Base-by-base conservation (phyloP, 257 asterid genomes). In the Coffea canephora region DNA sequence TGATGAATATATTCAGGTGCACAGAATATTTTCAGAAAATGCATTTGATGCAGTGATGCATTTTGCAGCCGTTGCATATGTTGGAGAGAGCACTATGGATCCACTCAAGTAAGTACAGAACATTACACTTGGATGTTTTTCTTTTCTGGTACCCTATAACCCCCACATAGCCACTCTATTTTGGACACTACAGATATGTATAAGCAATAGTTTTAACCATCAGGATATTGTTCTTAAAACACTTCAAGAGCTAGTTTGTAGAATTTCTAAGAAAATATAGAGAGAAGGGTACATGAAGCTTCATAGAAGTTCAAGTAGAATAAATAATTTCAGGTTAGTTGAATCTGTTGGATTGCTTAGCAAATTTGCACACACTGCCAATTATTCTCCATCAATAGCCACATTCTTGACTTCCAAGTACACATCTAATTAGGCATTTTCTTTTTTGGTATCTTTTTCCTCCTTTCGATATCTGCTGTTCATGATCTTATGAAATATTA, bases 41-140 rank as follows among this genome's bases (percentile, higher is more conserved):
- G 91, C 89, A 41, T 89, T 93, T 83, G 94, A 93, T 78, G 97
- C 92, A 0, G 95, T 91, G 79, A 89, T 95, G 91, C 98, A 95
- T 87, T 95, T 95, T 85, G 98, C 98, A 27, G 98, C 98, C 25
- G 98, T 95, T 52, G 98, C 98, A 68, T 95, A 95, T 87, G 98
- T 93, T 66, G 98, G 98, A 70, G 98, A 95, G 90, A 95, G 98
- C 83, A 93, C 98, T 9, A 87, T 90, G 27, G 88, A 95, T 84
- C 98, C 98, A 52, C 91, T 95, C 49, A 95, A 87, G 97, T 93
- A 82, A 88, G 93, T 82, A 19, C 18, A 1, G 62, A 52, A 54
- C 48, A 3, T 67, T 25, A 27, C 15, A 52, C 67, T 55, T 66
- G 21, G 64, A 2, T 4, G 27, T 46, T 54, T 73, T 57, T 49